These are phyloP conservation scores for Atkinsonella hypoxylon DNA, from an alignment of 2,329 filamentous ascomycete genomes.

Conservation along the genomic window DNA sequence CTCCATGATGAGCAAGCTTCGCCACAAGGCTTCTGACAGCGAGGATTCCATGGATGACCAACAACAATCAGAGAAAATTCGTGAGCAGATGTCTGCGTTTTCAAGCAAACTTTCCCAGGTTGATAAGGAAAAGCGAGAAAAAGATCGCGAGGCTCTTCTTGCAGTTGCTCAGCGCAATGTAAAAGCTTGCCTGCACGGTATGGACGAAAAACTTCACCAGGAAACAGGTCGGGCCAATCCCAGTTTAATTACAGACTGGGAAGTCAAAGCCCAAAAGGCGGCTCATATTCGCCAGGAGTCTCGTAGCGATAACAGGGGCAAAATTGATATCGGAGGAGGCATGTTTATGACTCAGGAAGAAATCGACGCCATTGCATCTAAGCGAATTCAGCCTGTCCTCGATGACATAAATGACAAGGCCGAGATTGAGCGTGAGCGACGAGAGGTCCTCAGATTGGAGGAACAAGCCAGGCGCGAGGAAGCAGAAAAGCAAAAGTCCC, in stretches of 20 bases:
- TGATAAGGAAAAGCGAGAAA: constrained; percentile 60
- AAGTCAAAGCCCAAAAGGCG: constrained; percentile 58
- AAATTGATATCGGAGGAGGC: constrained; percentile 64
- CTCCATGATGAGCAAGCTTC: constrained; percentile 41
- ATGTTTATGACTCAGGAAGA: constrained; percentile 68
- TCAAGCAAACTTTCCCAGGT: constrained; percentile 55
- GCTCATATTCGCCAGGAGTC: constrained; percentile 52
- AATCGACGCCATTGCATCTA: constrained; percentile 67
- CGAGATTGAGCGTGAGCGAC: constrained; percentile 56
- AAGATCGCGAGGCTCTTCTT: constrained; percentile 64
- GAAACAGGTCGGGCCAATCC: constrained; percentile 65
- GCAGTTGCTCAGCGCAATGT: constrained; percentile 78
- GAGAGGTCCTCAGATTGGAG: constrained; percentile 52
- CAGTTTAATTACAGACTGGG: constrained; percentile 63
- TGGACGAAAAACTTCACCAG: constrained; percentile 70
- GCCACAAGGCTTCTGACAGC: constrained; percentile 50
- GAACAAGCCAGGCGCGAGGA: constrained; percentile 45
- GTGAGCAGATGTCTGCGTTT: constrained; percentile 68
- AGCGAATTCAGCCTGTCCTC: constrained; percentile 67
- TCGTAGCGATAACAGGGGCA: constrained; percentile 43
- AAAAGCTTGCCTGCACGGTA: constrained; percentile 60
- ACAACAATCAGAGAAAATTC: constrained; percentile 58
- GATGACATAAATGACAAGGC: constrained; percentile 76
- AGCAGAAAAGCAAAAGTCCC: constrained; percentile 31
- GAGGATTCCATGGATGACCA: constrained; percentile 55